Evolutionary conservation across 2,329 filamentous ascomycete species (phyloP).

Genomic region (Phialocephala sp.): DNA sequence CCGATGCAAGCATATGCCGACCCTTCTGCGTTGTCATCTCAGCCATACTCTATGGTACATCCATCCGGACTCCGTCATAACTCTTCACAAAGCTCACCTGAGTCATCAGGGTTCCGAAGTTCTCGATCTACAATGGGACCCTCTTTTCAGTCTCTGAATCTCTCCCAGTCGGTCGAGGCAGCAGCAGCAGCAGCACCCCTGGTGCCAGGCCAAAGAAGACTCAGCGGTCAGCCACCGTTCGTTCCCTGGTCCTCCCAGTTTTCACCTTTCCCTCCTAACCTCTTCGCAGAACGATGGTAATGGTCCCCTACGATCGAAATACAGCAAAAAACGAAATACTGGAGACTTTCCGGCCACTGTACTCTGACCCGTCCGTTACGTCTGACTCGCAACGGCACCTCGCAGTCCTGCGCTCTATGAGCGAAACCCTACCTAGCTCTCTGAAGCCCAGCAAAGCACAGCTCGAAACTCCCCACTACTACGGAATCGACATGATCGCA

Average conservation of each 20-base stretch:
- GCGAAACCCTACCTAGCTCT: conserved; percentile 42
- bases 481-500: conserved; percentile 50
- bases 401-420: conserved; percentile 38
- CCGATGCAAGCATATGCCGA: conserved; percentile 42
- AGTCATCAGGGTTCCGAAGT: conserved; percentile 44
- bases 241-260: conserved; percentile 10
- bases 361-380: conserved; percentile 43
- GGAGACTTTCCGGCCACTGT: conserved; percentile 45
- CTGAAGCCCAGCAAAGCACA: conserved; percentile 48
- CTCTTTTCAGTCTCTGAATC: conserved; percentile 44
- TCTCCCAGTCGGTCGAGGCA: conserved; percentile 35
- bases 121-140: conserved; percentile 43
- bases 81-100: conserved; percentile 45
- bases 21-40: conserved; percentile 38
- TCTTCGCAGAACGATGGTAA: conserved; percentile 40
- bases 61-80: conserved; percentile 44
- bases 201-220: conserved; percentile 28
- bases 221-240: conserved; percentile 31
- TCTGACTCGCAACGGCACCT: conserved; percentile 46
- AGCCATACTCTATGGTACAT: conserved; percentile 45
- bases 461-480: conserved; percentile 48
- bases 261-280: conserved; percentile 20
- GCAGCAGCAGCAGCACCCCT: conserved; percentile 28
- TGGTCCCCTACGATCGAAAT: conserved; percentile 44
- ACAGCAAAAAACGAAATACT: conserved; percentile 45